These are phyloP conservation scores for Penicillium sp. DNA, from an alignment of 2,329 filamentous ascomycete species.

Conservation along the genomic window DNA sequence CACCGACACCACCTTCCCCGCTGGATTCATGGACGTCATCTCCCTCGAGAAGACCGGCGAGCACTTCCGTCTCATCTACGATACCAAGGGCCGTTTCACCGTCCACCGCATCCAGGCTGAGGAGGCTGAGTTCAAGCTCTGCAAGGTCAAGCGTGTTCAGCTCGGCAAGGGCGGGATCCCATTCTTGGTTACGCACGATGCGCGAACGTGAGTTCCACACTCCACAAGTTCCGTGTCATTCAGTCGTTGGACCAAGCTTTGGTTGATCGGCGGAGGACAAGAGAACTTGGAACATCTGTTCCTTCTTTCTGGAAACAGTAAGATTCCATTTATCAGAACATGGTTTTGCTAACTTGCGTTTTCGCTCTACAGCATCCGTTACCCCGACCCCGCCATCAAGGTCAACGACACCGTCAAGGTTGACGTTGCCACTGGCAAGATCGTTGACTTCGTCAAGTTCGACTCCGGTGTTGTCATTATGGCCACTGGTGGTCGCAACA, in stretches of 20 bases:
- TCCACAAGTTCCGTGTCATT: conserved; percentile 79
- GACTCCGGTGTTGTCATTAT: conserved; percentile 98
- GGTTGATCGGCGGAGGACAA: conserved; percentile 57
- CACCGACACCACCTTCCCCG: conserved; percentile 95
- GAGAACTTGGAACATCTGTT: conserved; percentile 23
- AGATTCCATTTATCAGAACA: conserved; percentile 25
- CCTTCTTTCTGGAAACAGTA: conserved; percentile 35
- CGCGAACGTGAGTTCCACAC: conserved; percentile 91
- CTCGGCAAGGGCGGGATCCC: conserved; percentile 99
- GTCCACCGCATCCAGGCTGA: conserved; percentile 98
- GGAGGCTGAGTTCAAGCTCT: conserved; percentile 99
- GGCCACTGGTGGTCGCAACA: conserved; percentile 99
- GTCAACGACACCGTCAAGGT: conserved; percentile 99
- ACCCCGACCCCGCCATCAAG: conserved; percentile 97
- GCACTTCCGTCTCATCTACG: conserved; percentile 99
- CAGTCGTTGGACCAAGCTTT: conserved; percentile 99
- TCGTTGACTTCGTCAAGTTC: conserved; percentile 96
- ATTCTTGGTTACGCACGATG: conserved; percentile 99
- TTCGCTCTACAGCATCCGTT: conserved; percentile 74
- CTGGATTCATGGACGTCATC: conserved; percentile 99
- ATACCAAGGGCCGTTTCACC: conserved; percentile 99
- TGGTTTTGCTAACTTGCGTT: conserved; percentile 33
- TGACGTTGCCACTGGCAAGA: conserved; percentile 94
- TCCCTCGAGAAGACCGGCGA: conserved; percentile 99
- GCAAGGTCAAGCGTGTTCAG: conserved; percentile 99